These are phyloP conservation scores for Saccharomyces paradoxus DNA, from an alignment of 805 yeast species.

Conservation along the genomic window DNA sequence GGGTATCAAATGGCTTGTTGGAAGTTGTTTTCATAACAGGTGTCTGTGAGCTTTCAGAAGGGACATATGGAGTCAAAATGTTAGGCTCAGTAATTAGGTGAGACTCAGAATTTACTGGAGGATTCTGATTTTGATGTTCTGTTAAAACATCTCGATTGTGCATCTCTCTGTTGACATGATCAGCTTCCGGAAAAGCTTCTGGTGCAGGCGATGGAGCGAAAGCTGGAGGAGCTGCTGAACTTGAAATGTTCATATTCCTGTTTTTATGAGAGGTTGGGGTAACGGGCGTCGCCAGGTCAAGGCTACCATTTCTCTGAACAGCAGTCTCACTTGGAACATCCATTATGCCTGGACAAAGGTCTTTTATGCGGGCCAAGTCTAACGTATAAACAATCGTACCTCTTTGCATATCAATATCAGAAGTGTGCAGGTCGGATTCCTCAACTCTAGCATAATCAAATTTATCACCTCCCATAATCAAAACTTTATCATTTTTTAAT, in stretches of 20 bases:
- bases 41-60: conserved; percentile 9
- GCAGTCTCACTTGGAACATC: conserved; percentile 29
- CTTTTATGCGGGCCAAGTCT: conserved; percentile 38
- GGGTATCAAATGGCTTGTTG: background rate
- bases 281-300: background rate
- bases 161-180: background rate
- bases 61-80: conserved; percentile 23
- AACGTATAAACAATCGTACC: conserved; percentile 59
- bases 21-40: conserved; percentile 2
- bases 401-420: conserved; percentile 43
- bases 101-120: background rate
- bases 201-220: background rate
- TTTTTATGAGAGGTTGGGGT: background rate
- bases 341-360: conserved; percentile 34
- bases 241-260: background rate
- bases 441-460: conserved; percentile 51
- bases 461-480: conserved; percentile 90
- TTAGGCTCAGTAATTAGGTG: conserved; percentile 9
- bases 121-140: background rate
- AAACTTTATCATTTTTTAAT: conserved; percentile 54
- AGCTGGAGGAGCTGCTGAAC: background rate
- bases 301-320: conserved; percentile 2
- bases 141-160: background rate
- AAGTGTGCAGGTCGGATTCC: conserved; percentile 44
- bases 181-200: background rate